Evolutionary conservation across 2,329 filamentous ascomycete species (phyloP), one percentile per base, ranked within the genome.

Genomic region (Trichoderma hamatum): DNA sequence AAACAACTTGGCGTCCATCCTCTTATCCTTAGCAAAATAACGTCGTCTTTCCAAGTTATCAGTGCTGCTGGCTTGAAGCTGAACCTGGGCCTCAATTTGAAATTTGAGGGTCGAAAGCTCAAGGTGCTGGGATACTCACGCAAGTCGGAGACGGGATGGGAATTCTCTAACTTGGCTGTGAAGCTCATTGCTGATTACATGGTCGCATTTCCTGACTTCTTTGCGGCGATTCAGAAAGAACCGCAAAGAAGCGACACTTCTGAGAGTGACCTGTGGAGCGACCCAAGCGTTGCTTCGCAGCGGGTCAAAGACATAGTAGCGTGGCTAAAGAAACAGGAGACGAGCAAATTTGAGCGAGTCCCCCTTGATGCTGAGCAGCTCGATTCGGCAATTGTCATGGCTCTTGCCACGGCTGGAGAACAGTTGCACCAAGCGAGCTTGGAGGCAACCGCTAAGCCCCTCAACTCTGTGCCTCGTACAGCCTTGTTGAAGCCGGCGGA

Each of bases 71-170:
- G 92, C 28, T 84, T 94, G 69, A 92, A 92, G 74, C 86, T 97
- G 71, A 99, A 99, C 75, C 83, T 99, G 28, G 96, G 96, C 0
- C 84, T 99, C 71, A 99, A 99, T 76, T 85, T 99, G 73, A 99
- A 99, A 79, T 99, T 99, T 70, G 96, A 99, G 78, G 93, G 89
- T 2, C 95, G 93, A 81, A 97, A 97, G 80, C 86, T 94, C 74
- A 99, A 99, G 82, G 96, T 99, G 7, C 82, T 99, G 36, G 96
- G 96, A 0, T 99, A 97, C 80, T 97, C 95, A 28, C 91, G 94
- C 74, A 96, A 96, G 76, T 90, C 90, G 4, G 84, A 89, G 14
- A 91, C 89, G 32, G 96, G 96, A 6, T 99, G 96, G 96, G 96
- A 99, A 79, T 99, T 97, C 78, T 97, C 94, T 75, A 86, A 88